Conservation (phyloP, 2,329 filamentous ascomycete genomes). For the Trichoderma koningiopsis region DNA sequence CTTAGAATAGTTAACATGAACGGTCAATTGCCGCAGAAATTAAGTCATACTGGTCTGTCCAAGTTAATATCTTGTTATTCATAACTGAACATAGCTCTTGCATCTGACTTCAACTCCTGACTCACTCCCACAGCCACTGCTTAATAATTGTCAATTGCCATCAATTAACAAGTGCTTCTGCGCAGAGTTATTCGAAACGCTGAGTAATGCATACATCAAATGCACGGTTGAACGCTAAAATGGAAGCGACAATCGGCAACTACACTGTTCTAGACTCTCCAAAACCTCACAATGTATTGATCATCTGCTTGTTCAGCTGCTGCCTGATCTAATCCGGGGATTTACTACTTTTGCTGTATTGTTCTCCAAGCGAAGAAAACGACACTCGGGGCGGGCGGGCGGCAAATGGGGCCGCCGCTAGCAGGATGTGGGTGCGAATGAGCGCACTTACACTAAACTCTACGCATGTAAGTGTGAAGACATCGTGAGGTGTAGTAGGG, state of each 20-base stretch:
- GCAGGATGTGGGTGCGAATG: neutral
- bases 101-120: neutral
- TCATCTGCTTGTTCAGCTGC: neutral
- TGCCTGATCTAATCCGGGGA: neutral
- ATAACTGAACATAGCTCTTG: neutral
- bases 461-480: neutral
- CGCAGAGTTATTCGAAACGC: neutral
- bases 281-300: neutral
- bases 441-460: neutral
- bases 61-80: neutral
- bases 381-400: neutral
- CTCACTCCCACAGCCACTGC: neutral
- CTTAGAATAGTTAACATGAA: neutral
- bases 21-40: neutral
- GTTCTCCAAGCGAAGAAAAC: neutral
- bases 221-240: neutral
- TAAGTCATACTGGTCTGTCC: neutral
- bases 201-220: neutral
- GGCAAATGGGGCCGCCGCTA: conserved; percentile 23
- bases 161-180: neutral
- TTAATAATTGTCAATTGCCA: neutral
- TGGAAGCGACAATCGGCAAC: neutral
- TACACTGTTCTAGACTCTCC: neutral
- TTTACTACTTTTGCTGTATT: too few relatives aligned
- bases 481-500: neutral